Base-by-base conservation (phyloP, 495 filamentous ascomycete genomes). In the Talaromyces nanjingensis region DNA sequence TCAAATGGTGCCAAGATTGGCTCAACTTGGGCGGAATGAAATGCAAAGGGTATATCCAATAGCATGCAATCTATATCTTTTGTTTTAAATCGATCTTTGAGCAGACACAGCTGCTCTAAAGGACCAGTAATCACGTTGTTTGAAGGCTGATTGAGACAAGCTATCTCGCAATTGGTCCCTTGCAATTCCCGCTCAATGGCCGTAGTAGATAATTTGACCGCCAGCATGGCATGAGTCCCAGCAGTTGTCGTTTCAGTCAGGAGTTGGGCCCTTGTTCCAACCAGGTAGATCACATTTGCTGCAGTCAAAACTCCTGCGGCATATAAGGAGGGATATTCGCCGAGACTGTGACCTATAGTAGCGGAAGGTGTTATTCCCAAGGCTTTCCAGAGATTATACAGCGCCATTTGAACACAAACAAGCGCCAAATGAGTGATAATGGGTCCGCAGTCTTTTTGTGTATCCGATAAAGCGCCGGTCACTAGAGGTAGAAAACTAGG, bases 281-380 rank as follows among this genome's bases (percentile, higher is more conserved):
- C 88, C 6, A 96, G 80, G 67, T 87, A 90, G 66, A 97, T 86
- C 27, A 88, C 87, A 69, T 96, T 91, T 65, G 83, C 85, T 31
- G 85, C 87, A 8, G 88, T 89, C 7, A 97, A 74, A 9, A 96
- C 87, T 57, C 91, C 92, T 25, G 91, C 86, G 33, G 88, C 86
- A 68, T 92, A 82, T 2, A 96, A 77, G 7, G 92, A 92, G 52
- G 92, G 91, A 75, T 93, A 96, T 72, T 97, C 92, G 63, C 92
- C 92, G 14, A 87, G 68, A 71, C 91, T 94, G 77, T 97, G 93
- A 18, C 93, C 93, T 34, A 96, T 78, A 1, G 96, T 90, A 39
- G 86, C 89, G 57, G 83, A 78, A n/a, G 92, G 92, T 22, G 73
- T 84, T 63, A 97, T 80, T 37, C 91, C 92, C 81, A 90, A 88